Evolutionary conservation across 805 yeast genomes (phyloP).

Genomic region (Saturnispora zaruensis): DNA sequence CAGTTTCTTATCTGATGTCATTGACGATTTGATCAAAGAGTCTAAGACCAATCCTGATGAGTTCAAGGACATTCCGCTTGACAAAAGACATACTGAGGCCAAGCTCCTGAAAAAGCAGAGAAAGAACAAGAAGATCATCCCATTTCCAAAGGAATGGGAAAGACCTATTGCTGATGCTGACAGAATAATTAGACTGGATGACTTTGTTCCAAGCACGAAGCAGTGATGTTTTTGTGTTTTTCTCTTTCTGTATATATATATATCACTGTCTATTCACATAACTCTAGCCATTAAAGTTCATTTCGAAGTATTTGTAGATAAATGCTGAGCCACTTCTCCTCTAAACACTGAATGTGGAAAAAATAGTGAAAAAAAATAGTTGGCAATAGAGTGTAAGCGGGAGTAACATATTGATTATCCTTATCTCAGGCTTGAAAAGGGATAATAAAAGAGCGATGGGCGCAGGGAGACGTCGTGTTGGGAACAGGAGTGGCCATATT

Average conservation of each 20-base stretch:
- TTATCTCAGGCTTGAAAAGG: not conserved
- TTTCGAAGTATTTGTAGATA: not conserved
- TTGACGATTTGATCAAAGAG: slow-evolving; percentile 53
- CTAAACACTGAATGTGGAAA: not conserved
- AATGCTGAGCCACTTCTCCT: not conserved
- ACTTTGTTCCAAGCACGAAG: slow-evolving; percentile 2
- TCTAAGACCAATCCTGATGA: slow-evolving; percentile 53
- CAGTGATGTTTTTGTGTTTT: not conserved
- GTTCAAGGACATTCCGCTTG: slow-evolving; percentile 74
- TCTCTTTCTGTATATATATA: not conserved
- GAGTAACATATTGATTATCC: not conserved
- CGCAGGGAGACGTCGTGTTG: not conserved
- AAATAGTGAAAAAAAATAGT: not conserved
- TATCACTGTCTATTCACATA: not conserved
- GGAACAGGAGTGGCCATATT: not conserved
- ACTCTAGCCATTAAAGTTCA: not conserved
- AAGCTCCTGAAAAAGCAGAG: slow-evolving; percentile 33
- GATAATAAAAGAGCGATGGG: not conserved
- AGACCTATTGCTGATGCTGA: slow-evolving; percentile 65
- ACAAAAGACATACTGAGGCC: slow-evolving; percentile 56
- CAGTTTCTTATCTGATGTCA: slow-evolving; percentile 54
- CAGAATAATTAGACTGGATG: slow-evolving; percentile 26
- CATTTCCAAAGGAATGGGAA: slow-evolving; percentile 77
- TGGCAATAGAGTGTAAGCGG: not conserved
- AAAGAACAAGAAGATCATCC: slow-evolving; percentile 31